A percentile compares a stretch with the other conserved stretches of the same genome.
phyloP scores from a whole-genome alignment of 1,284 basidiomycete species.

The Mycena citricolor region DNA sequence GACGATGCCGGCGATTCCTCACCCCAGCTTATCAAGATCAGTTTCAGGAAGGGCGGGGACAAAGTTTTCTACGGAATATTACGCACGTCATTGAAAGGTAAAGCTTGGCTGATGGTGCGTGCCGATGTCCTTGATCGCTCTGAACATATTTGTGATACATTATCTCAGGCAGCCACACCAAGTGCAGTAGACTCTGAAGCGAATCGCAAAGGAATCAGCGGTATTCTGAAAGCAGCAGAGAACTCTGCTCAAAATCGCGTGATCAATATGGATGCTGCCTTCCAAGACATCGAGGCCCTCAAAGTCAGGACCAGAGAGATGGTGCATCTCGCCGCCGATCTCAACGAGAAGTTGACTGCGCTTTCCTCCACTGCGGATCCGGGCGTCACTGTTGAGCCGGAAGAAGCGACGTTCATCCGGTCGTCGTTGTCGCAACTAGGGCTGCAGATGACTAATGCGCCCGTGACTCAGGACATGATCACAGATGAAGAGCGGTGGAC shows the following conservation, averaged over 20 bases:
- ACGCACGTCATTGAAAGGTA: conserved; percentile 74
- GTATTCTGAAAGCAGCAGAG: conserved; percentile 75
- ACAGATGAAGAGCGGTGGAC: conserved; percentile 80
- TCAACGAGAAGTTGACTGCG: conserved; percentile 81
- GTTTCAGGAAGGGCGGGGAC: conserved; percentile 91
- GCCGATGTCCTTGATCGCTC: conserved; percentile 1
- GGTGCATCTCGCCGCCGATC: conserved; percentile 84
- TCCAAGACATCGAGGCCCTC: conserved; percentile 88
- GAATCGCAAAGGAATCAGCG: conserved; percentile 54
- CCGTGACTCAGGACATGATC: conserved; percentile 91
- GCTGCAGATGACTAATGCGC: conserved; percentile 70
- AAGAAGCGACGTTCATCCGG: conserved; percentile 84
- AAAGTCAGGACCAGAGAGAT: conserved; percentile 94
- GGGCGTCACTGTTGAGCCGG: conserved; percentile 50
- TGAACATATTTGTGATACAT: conserved; percentile 18
- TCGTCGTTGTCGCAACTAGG: conserved; percentile 89
- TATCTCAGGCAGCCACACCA: conserved; percentile 17
- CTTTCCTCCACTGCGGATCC: conserved; percentile 47
- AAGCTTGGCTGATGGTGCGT: conserved; percentile 75
- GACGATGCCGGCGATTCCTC: conserved; percentile 29
- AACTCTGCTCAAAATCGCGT: conserved; percentile 64
- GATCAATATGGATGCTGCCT: conserved; percentile 73
- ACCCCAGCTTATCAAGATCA: conserved; percentile 63
- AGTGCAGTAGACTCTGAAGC: conserved; percentile 25
- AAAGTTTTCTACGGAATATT: conserved; percentile 81